Evolutionary conservation across 179 eudicot genomes (phyloP), one percentile per base, ranked within the genome.

Genomic region (Silene coronaria): DNA sequence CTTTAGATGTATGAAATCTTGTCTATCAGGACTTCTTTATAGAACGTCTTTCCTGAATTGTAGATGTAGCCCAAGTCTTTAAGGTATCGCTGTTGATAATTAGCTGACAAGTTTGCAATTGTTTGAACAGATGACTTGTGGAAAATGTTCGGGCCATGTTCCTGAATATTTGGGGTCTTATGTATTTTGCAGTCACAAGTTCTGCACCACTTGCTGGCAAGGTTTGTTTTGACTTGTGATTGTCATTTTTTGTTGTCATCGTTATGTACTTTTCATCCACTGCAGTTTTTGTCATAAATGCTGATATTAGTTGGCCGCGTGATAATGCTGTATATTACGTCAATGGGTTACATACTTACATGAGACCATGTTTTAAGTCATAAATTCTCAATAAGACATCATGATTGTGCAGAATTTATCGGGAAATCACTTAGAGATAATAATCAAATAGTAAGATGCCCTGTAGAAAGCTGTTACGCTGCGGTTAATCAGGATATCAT

Each of bases 171-270:
- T 65, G 16, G 22, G 69, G 0, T 30, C 62, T 57, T 19, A 66
- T 28, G 53, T 76, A 57, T 19, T 24, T 14, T 80, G 83, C 63
- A 76, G 79, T n/a, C 79, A 80, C 32, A 58, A 38, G 13, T 80
- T 80, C 61, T 76, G 80, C 13, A 38, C 17, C 0, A 66, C 17
- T 3, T 80, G 83, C 6, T 80, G 80, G 83, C 45, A 45, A 45
- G 77, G 83, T 80, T 5, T 21, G 61, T 71, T 80, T 48, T 63
- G 5, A 42, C 24, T 11, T 36, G 48, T n/a, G 38, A 34, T 11
- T 67, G 53, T 10, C 42, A 6, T 67, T 6, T 34, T 19, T 67
- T 21, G 11, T 36, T 23, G 8, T 32, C 70, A 66, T 16, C 32
- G 1, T 38, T 21, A 30, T 66, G 48, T 19, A 7, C 6, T 32